Evolutionary conservation across 495 filamentous ascomycete genomes (phyloP).

Genomic region (Aspergillus haitiensis): DNA sequence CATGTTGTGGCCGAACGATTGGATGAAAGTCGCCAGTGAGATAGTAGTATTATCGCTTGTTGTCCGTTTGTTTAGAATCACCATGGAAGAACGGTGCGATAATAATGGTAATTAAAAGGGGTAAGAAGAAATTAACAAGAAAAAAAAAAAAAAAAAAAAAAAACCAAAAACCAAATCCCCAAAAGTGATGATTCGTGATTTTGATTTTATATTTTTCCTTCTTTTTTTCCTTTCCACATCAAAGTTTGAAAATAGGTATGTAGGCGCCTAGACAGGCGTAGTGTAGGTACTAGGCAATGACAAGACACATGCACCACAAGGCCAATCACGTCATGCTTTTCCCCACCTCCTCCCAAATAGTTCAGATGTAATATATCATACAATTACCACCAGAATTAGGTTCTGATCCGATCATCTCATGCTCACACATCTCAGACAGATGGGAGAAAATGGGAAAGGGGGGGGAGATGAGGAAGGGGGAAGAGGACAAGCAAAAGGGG

Average conservation of each 20-base stretch:
- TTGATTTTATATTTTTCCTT: too few relatives aligned
- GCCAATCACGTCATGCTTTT: not conserved
- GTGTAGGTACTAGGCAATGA: too few relatives aligned
- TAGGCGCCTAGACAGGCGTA: not conserved
- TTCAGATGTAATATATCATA: too few relatives aligned
- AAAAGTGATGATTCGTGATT: too few relatives aligned
- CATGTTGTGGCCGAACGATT: conserved; percentile 3
- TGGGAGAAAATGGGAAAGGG: not conserved
- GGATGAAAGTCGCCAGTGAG: conserved; percentile 7
- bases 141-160: not conserved
- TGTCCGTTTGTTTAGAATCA: conserved; percentile 10
- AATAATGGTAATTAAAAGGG: not conserved
- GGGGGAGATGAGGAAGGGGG: not conserved
- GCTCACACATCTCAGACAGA: not conserved
- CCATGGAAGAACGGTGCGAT: not conserved
- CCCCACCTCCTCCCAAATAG: not conserved
- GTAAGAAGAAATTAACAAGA: not conserved
- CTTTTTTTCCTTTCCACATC: too few relatives aligned
- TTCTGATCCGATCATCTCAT: conserved; percentile 1
- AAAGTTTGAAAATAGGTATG: not conserved
- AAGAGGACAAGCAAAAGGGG: conserved; percentile 2
- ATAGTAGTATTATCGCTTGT: conserved; percentile 6
- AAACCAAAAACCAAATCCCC: not conserved
- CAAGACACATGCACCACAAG: not conserved
- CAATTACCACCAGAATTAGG: not conserved